Evolutionary conservation across 257 asterid species (phyloP).

Genomic region (Henckelia pumila): DNA sequence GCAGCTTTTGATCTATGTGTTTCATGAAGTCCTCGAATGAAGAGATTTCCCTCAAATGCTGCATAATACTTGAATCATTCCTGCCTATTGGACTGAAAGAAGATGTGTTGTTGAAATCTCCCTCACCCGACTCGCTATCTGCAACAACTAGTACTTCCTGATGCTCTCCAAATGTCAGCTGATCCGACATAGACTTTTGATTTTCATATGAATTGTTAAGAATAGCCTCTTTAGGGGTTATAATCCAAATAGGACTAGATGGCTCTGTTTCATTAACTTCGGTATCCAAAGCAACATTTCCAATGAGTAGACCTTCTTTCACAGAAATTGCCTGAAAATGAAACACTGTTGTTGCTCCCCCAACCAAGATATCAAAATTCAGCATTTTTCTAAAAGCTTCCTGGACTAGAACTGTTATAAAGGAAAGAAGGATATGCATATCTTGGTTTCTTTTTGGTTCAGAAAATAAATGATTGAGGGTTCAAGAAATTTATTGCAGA

Average conservation of each 20-base stretch:
- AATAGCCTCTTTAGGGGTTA: constrained; percentile 51
- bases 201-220: constrained; percentile 29
- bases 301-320: constrained; percentile 72
- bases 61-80: constrained; percentile 27
- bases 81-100: constrained; percentile 22
- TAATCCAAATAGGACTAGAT: constrained; percentile 54
- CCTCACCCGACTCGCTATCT: constrained; percentile 26
- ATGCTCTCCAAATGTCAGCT: constrained; percentile 26
- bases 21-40: constrained; percentile 62
- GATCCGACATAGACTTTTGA: constrained; percentile 26
- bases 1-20: constrained; percentile 59
- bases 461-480: background rate
- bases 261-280: constrained; percentile 39
- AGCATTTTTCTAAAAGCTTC: too few species aligned
- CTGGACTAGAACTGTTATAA: too few species aligned
- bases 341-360: constrained; percentile 19
- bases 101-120: constrained; percentile 4
- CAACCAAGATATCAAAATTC: background rate
- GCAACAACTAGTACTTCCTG: constrained; percentile 33
- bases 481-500: background rate
- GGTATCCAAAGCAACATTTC: constrained; percentile 65
- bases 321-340: constrained; percentile 68
- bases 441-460: too few species aligned
- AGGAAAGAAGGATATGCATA: too few species aligned
- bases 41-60: constrained; percentile 34